These are phyloP conservation scores for Westerdykella ornata DNA, from an alignment of 2,329 filamentous ascomycete species.

Conservation along the genomic window DNA sequence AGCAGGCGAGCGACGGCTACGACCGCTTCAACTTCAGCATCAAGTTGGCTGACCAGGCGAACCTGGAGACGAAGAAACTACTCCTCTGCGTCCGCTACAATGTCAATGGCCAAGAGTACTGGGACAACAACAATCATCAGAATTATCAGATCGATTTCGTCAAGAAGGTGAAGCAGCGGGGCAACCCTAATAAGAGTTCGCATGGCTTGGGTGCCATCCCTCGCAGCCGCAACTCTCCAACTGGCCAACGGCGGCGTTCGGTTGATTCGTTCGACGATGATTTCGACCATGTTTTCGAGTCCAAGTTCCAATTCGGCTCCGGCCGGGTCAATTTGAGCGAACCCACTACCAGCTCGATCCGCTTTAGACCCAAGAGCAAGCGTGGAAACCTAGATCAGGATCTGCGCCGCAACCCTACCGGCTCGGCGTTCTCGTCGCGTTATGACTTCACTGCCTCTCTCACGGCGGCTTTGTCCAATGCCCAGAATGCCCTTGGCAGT, in stretches of 20 bases:
- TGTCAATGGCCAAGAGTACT: conserved; percentile 77
- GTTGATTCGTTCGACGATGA: conserved; percentile 58
- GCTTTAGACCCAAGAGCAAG: conserved; percentile 65
- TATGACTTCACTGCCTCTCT: conserved; percentile 97
- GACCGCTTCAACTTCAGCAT: conserved; percentile 94
- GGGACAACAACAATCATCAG: conserved; percentile 83
- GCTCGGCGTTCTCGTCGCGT: conserved; percentile 78
- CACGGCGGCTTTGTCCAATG: conserved; percentile 69
- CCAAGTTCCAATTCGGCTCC: conserved; percentile 41
- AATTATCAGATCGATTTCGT: conserved; percentile 95
- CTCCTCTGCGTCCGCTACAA: conserved; percentile 86
- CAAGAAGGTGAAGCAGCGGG: conserved; percentile 61
- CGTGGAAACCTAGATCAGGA: conserved; percentile 51
- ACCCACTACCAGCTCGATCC: conserved; percentile 52
- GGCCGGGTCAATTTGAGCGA: conserved; percentile 50
- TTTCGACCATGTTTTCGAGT: conserved; percentile 56
- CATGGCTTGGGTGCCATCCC: conserved; percentile 42
- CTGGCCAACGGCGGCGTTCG: conserved; percentile 43
- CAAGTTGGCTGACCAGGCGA: conserved; percentile 82
- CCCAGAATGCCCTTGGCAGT: conserved; percentile 58
- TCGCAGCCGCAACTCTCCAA: conserved; percentile 44
- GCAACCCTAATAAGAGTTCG: conserved; percentile 34
- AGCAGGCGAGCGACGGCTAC: conserved; percentile 58
- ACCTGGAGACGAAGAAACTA: conserved; percentile 86
- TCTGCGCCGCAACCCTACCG: conserved; percentile 45